These are phyloP conservation scores for Saxophila tyrrhenica DNA, from an alignment of 495 filamentous ascomycete genomes.

Conservation along the genomic window DNA sequence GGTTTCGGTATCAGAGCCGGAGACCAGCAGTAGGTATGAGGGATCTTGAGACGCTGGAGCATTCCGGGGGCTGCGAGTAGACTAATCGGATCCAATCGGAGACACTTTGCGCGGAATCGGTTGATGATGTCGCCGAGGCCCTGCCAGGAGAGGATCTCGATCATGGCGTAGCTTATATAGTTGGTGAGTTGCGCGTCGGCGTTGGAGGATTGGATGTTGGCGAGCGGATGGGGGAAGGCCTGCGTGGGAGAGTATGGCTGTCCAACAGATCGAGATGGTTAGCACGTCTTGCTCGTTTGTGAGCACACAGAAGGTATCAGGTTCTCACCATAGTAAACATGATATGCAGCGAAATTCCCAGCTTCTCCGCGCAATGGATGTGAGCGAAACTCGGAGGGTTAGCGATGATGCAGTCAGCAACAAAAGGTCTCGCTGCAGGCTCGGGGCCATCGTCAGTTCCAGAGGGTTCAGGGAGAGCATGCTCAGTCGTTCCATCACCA, in stretches of 20 bases:
- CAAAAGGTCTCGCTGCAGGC: conserved; percentile 45
- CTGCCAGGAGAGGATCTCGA: conserved; percentile 58
- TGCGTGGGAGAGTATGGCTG: conserved; percentile 53
- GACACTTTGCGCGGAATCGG: conserved; percentile 22
- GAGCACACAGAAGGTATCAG: too few relatives aligned
- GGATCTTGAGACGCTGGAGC: conserved; percentile 51
- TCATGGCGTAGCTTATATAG: conserved; percentile 60
- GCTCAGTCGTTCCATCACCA: conserved; percentile 45
- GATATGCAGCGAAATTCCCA: conserved; percentile 66
- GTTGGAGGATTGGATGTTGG: conserved; percentile 53
- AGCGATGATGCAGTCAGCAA: conserved; percentile 73
- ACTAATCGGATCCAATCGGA: conserved; percentile 31
- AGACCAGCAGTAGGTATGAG: conserved; percentile 68
- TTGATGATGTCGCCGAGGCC: conserved; percentile 30
- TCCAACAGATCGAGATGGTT: too few relatives aligned
- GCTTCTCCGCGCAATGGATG: conserved; percentile 67
- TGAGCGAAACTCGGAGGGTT: conserved; percentile 78
- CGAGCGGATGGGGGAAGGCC: conserved; percentile 61
- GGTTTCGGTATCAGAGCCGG: conserved; percentile 73
- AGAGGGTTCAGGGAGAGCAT: conserved; percentile 23
- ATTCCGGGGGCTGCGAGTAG: conserved; percentile 56
- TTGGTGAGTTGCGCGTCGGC: conserved; percentile 50
- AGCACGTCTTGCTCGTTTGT: too few relatives aligned
- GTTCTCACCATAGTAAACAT: conserved; percentile 92
- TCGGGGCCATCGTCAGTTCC: conserved; percentile 30